phyloP scores from a whole-genome alignment of 116 monocot species.

The Posidonia oceanica region DNA sequence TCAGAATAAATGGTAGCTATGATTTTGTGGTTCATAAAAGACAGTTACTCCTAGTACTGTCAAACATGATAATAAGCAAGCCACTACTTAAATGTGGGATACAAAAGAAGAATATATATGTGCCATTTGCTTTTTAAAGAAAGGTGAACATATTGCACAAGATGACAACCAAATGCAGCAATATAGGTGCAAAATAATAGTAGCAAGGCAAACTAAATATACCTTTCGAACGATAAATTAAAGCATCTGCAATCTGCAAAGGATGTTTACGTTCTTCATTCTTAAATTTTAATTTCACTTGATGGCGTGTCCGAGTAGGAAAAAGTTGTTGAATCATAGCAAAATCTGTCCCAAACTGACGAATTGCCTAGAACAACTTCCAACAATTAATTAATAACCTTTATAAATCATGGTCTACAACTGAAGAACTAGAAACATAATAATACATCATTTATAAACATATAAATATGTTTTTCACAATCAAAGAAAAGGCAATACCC shows the following conservation, averaged over 20 bases:
- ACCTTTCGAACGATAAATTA: slow-evolving; percentile 52
- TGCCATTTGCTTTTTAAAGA: not conserved
- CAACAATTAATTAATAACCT: not conserved
- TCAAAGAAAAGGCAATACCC: no score
- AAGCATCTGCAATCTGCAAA: slow-evolving; percentile 52
- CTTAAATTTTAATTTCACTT: slow-evolving; percentile 78
- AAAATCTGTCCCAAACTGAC: slow-evolving; percentile 87
- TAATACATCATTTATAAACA: no score
- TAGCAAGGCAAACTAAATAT: not conserved
- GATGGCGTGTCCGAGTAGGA: slow-evolving; percentile 54
- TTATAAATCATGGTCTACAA: not conserved
- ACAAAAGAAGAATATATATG: no score
- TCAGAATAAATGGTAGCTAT: no score
- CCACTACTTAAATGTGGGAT: no score
- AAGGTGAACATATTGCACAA: not conserved
- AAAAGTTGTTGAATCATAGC: slow-evolving; percentile 72
- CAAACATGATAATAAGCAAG: no score
- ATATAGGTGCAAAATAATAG: not conserved
- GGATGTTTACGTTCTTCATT: slow-evolving; percentile 69
- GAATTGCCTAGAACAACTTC: slow-evolving; percentile 39
- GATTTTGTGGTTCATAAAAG: no score
- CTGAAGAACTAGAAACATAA: not conserved
- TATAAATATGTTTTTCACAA: no score
- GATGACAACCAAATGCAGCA: not conserved
- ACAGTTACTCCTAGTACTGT: no score